Base-by-base conservation (phyloP, 2,329 filamentous ascomycete genomes). In the Botrytis elliptica region DNA sequence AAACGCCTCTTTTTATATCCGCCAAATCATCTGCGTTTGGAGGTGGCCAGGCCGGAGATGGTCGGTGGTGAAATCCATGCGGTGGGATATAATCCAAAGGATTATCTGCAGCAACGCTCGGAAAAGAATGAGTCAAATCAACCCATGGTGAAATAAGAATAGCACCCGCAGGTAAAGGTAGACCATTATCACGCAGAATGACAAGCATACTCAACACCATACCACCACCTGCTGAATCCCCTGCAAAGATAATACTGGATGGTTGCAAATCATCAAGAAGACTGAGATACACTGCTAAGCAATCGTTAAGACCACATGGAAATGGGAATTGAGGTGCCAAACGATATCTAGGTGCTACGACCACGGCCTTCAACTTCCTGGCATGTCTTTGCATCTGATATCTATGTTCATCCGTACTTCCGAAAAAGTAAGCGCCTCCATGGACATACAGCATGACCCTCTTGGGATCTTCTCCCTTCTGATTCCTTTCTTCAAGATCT, bases 361-460 rank as follows among this genome's bases (percentile, higher is more conserved):
- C 71, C 44, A 57, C 62, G 20, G 65, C 71, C n/a, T 73, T 73
- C 42, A 73, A 73, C 82, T 77, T 98, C 71, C 96, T 88, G 42
- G 96, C 96, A 86, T 98, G 95, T 67, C 95, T 88, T 83, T 99
- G 96, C 87, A 99, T 90, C 86, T 98, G 95, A 83, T 98, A 98
- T n/a, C 96, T 91, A 84, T 98, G 96, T 82, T 97, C 95, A 80
- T 98, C 95, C 55, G 98, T 91, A 78, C 94, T 97, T 22, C 96
- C 95, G 81, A 99, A 98, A 83, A 91, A 99, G 83, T 97, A 98
- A 33, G 93, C 95, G 10, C 95, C 95, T 22, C 96, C 96, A 80
- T 98, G 96, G 36, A 98, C 86, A 83, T 98, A 98, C 38, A 99
- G 85, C 89, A 98, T 97, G 74, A 97, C 90, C 70, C 94, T 90